These are phyloP conservation scores for Penicillium robsamsonii DNA, from an alignment of 495 filamentous ascomycete species.

Conservation along the genomic window DNA sequence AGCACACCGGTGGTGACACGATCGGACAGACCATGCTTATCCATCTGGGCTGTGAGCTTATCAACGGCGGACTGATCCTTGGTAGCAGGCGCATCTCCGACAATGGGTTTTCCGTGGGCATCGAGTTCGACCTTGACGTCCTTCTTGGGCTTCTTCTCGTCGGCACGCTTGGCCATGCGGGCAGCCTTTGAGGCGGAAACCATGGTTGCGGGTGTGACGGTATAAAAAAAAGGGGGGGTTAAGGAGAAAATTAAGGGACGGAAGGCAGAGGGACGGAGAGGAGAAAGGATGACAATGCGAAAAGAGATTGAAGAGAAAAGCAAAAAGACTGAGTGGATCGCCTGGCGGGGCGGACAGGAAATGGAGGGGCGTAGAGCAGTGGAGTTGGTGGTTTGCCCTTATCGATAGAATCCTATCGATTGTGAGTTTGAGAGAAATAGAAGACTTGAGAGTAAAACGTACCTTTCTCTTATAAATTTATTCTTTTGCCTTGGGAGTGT, in stretches of 20 bases:
- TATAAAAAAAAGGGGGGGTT: slow-evolving; percentile 8
- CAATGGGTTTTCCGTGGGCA: slow-evolving; percentile 50
- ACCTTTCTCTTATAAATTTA: not conserved
- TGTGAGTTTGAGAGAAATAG: slow-evolving; percentile 11
- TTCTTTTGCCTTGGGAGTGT: not conserved
- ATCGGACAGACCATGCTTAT: slow-evolving; percentile 93
- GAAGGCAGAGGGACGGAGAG: slow-evolving; percentile 11
- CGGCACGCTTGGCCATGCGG: slow-evolving; percentile 90
- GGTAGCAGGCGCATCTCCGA: slow-evolving; percentile 68
- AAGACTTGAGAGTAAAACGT: slow-evolving; percentile 2
- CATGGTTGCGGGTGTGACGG: slow-evolving; percentile 36
- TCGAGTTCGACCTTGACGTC: slow-evolving; percentile 63
- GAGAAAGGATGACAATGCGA: slow-evolving; percentile 20
- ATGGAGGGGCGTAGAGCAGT: slow-evolving; percentile 37
- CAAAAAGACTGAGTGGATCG: slow-evolving; percentile 45
- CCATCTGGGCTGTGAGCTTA: slow-evolving; percentile 82
- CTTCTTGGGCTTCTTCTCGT: slow-evolving; percentile 70
- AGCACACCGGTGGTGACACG: slow-evolving; percentile 98
- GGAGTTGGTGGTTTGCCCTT: slow-evolving; percentile 39
- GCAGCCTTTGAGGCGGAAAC: slow-evolving; percentile 98
- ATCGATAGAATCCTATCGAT: slow-evolving; percentile 38
- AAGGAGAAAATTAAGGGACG: slow-evolving; percentile 7
- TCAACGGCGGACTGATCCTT: slow-evolving; percentile 70
- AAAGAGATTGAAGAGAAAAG: slow-evolving; percentile 38
- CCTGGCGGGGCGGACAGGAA: slow-evolving; percentile 38